Evolutionary conservation across 805 yeast species (phyloP).

Genomic region (Candida verbasci): DNA sequence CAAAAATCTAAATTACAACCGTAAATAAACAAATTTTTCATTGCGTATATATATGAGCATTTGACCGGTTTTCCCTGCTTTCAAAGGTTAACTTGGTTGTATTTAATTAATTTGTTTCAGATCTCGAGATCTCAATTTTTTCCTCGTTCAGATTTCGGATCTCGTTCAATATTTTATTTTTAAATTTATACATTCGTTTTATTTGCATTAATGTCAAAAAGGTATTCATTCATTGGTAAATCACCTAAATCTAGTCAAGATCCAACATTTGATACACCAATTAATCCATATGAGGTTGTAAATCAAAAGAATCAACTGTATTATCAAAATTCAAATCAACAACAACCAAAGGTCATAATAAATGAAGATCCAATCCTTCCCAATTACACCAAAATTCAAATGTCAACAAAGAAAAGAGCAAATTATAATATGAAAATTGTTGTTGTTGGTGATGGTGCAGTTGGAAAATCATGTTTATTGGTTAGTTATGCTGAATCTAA

Average conservation of each 20-base stretch:
- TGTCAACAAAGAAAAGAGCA: conserved; percentile 16
- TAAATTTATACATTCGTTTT: not conserved
- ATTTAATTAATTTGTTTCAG: too few species aligned
- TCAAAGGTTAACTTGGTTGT: too few species aligned
- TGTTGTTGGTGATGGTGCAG: conserved; percentile 85
- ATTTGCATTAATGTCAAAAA: conserved; percentile 1
- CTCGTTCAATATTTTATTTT: not conserved
- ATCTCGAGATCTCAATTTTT: too few species aligned
- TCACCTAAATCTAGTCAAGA: not conserved
- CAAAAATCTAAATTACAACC: too few species aligned
- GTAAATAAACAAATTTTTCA: too few species aligned
- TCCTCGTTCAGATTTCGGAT: not conserved
- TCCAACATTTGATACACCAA: conserved; percentile 6
- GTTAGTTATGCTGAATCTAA: conserved; percentile 63
- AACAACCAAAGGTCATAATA: conserved; percentile 25
- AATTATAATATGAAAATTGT: conserved; percentile 51
- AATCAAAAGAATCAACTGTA: conserved; percentile 21
- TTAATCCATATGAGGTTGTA: conserved; percentile 24
- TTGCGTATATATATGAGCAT: too few species aligned
- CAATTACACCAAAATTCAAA: conserved; percentile 24
- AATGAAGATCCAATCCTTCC: conserved; percentile 37
- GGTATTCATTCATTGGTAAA: conserved; percentile 2
- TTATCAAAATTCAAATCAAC: conserved; percentile 14
- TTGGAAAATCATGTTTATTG: conserved; percentile 82
- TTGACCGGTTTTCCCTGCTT: too few species aligned